Conservation (phyloP, 1,284 basidiomycete species). For the Schizophyllum amplum region DNA sequence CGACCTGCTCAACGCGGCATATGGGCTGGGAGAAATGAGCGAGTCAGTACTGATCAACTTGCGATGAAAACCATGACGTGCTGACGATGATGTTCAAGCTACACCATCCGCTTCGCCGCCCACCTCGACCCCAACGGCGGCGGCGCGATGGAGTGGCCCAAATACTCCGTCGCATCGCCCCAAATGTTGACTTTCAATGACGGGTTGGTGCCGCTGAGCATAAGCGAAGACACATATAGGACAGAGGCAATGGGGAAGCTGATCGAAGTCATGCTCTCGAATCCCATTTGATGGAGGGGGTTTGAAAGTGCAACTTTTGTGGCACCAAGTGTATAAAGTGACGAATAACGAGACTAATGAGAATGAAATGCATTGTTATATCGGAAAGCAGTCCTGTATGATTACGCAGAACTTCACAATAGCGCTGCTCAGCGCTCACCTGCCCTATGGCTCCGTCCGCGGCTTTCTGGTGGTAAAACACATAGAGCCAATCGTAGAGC, state of each 20-base stretch:
- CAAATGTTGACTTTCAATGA: conserved; percentile 40
- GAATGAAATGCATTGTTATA: no score
- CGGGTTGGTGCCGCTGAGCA: conserved; percentile 20
- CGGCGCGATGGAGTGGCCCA: conserved; percentile 38
- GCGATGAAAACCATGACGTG: conserved; percentile 3
- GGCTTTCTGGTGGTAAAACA: no score
- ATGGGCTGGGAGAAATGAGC: not conserved
- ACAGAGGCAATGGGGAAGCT: conserved; percentile 18
- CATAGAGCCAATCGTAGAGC: no score
- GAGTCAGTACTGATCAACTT: not conserved
- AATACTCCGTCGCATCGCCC: conserved; percentile 30
- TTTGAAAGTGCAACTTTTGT: no score
- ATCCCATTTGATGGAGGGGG: conserved; percentile 2
- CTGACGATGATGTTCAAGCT: conserved; percentile 14
- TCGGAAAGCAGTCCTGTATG: no score
- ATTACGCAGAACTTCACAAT: no score
- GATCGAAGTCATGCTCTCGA: conserved; percentile 11
- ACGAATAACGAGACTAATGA: no score
- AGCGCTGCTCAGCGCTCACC: no score
- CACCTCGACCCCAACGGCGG: conserved; percentile 28
- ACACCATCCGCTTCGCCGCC: conserved; percentile 18
- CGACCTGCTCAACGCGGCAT: conserved; percentile 7
- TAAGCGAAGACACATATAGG: conserved; percentile 24
- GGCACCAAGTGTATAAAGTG: no score
- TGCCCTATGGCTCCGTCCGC: no score